Evolutionary conservation across 805 yeast genomes (phyloP), one percentile per base, ranked within the genome.

Genomic region (Candida ortonii): DNA sequence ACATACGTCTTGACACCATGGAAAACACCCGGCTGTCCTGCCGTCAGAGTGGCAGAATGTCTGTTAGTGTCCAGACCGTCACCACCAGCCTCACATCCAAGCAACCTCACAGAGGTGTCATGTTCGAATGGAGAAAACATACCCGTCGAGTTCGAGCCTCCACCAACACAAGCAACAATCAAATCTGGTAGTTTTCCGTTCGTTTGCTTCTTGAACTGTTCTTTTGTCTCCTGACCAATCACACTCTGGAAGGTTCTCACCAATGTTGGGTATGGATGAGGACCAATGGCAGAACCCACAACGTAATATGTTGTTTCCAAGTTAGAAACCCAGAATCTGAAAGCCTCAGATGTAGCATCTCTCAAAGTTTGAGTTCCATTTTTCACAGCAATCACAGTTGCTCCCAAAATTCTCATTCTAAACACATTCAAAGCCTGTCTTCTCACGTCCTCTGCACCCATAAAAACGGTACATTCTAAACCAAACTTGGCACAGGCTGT

Each of bases 361-460:
- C 99, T 81, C 60, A 93, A 73, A 21, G 99, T 93, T 61, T 83
- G 75, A 16, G 98, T 90, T 64, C 99, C 99, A 55, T 86, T 86
- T 26, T 84, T 81, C 34, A 93, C 97, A 21, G 96, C 82, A 44
- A 90, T 77, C 39, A 93, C 98, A 36, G 84, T 81, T 25, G 99
- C 99, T 50, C 99, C 99, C 43, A 93, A 70, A 30, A 93, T 82
- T 62, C 87, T 76, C 95, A 93, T 93, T 70, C 99, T 79, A 73
- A 93, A 93, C 24, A 93, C 99, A 55, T 93, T 93, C 47, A 93
- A 71, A 10, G 99, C 97, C 72, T 93, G 99, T 65, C 99, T 85
- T 62, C 96, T 83, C 27, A 86, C 96, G 67, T 93, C 99, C 66
- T 93, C 98, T 28, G 97, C 97, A 44, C 99, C 99, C 99, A 93